These are phyloP conservation scores for Trichosanthes truncata DNA, from an alignment of 306 rosid genomes.

Conservation along the genomic window DNA sequence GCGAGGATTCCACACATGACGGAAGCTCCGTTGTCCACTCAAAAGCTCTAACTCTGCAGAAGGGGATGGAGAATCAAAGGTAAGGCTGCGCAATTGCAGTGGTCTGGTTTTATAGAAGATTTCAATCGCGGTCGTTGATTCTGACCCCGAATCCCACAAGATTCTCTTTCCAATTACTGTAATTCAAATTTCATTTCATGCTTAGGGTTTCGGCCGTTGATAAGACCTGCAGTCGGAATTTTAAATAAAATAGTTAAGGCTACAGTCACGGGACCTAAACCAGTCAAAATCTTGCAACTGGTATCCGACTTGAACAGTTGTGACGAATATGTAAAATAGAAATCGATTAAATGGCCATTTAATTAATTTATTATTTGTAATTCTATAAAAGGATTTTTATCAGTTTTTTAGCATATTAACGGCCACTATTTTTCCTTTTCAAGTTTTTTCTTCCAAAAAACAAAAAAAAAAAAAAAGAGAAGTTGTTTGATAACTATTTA, in stretches of 20 bases:
- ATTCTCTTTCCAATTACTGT: conserved; percentile 1
- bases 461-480: too few relatives aligned
- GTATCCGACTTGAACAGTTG: not conserved
- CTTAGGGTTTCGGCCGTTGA: conserved; percentile 15
- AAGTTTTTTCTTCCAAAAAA: too few relatives aligned
- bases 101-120: not conserved
- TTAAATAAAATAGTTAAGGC: not conserved
- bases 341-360: not conserved
- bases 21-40: conserved; percentile 17
- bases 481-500: too few relatives aligned
- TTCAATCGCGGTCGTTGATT: conserved; percentile 26
- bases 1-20: conserved; percentile 99
- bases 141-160: conserved; percentile 25
- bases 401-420: not conserved
- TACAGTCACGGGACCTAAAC: not conserved
- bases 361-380: not conserved
- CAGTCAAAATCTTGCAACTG: not conserved
- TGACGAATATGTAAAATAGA: not conserved
- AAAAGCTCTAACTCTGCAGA: not conserved
- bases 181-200: not conserved
- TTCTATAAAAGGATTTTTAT: not conserved
- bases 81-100: conserved; percentile 16
- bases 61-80: not conserved
- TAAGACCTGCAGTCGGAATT: not conserved
- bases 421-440: too few relatives aligned